Evolutionary conservation across 495 filamentous ascomycete genomes (phyloP), one percentile per base, ranked within the genome.

Genomic region (Pyrenopolyporus hunteri): DNA sequence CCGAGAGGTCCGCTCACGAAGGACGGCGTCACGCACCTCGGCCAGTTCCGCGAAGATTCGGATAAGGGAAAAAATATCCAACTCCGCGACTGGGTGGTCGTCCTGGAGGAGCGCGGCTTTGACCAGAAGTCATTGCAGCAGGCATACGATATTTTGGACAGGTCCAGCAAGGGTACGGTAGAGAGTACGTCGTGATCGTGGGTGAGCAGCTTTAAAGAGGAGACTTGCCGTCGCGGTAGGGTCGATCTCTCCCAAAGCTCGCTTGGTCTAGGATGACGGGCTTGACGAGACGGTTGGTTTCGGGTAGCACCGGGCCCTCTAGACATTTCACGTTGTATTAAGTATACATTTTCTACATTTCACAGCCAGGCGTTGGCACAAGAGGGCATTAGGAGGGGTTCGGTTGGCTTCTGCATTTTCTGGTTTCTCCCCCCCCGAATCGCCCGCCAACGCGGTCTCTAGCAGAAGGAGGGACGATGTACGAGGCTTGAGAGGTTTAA

Each of bases 11-110:
- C 66, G n/a, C 57, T 69, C n/a, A 71, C 69, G 7, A 69, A 64
- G 17, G 17, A 52, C 2, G 54, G 69, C 16, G 69, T 71, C 23
- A 43, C 59, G 13, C 60, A 83, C 26, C 71, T 86, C 40, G 89
- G 89, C 4, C 77, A 77, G 11, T 86, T 82, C 78, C 76, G 84
- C 17, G 88, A 92, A 64, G 83, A 85, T 65, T 77, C 76, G 0
- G 78, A 83, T 20, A 80, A 80, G 55, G 87, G 87, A 2, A 78
- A 76, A 50, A 83, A 81, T 11, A 82, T 92, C n/a, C 87, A 91
- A 71, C 73, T 89, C 43, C 74, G 89, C 17, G 89, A 92, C 72
- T 85, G 84, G 82, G 67, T 90, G 6, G 71, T 74, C 6, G 86
- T 82, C 8, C 76, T 91, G 23, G 88, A 90, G 65, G 73, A 77